Percentiles rank a stretch among this genome's conserved stretches.
Evolutionary conservation across 768 basidiomycete genomes (phyloP).

Genomic region (Gelatoporia subvermispora): DNA sequence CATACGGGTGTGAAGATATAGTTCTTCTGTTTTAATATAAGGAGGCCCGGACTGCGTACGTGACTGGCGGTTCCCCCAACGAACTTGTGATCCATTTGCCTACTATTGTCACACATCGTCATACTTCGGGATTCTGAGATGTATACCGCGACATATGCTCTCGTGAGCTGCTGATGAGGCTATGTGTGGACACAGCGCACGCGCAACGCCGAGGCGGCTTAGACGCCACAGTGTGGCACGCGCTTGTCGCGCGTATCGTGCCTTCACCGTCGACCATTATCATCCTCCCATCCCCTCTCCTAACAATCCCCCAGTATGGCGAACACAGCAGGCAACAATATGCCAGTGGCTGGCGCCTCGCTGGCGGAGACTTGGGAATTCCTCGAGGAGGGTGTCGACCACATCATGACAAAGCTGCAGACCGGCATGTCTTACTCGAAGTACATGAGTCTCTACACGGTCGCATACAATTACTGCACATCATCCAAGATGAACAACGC

Average conservation of each 20-base stretch:
- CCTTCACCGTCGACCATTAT: not conserved
- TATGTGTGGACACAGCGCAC: not conserved
- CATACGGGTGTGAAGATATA: conserved; percentile 82
- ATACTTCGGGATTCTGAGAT: too few species aligned
- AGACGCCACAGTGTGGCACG: not conserved
- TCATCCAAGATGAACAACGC: conserved; percentile 69
- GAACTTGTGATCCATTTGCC: too few species aligned
- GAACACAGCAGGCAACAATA: conserved; percentile 24
- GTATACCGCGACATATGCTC: too few species aligned
- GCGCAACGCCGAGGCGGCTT: not conserved
- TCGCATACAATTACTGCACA: conserved; percentile 97
- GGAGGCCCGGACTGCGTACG: too few species aligned
- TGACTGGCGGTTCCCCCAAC: too few species aligned
- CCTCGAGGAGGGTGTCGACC: conserved; percentile 83
- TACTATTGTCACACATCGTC: too few species aligned
- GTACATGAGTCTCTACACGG: conserved; percentile 87
- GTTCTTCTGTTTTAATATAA: not conserved
- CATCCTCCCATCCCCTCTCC: not conserved
- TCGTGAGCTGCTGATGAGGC: too few species aligned
- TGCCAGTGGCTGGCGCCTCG: conserved; percentile 66
- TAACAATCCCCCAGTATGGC: conserved; percentile 10
- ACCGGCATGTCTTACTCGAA: conserved; percentile 86
- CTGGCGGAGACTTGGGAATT: conserved; percentile 84
- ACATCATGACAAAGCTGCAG: conserved; percentile 88
- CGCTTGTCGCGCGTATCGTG: too few species aligned